A percentile compares a stretch with the other conserved stretches of the same genome.
These are phyloP conservation scores for Periglandula ipomoeae DNA, from an alignment of 2,329 filamentous ascomycete species.

Conservation along the genomic window DNA sequence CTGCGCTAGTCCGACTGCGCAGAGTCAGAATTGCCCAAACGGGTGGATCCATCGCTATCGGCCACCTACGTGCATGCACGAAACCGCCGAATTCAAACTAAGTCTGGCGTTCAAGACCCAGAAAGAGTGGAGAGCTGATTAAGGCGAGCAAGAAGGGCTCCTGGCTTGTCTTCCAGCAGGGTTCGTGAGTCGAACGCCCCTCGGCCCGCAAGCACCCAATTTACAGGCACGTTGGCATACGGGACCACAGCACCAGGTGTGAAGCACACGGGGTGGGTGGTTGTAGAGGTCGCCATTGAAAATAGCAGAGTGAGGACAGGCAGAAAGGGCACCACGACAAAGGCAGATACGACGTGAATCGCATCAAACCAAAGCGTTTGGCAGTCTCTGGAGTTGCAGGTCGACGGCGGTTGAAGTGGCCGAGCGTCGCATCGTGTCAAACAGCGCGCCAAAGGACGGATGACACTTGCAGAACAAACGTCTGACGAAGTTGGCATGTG, in stretches of 20 bases:
- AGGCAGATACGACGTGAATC: not conserved
- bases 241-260: too few species aligned
- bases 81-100: not conserved
- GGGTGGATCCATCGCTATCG: not conserved
- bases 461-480: not conserved
- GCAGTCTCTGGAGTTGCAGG: not conserved
- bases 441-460: not conserved
- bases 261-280: too few species aligned
- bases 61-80: not conserved
- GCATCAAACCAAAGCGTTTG: not conserved
- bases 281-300: not conserved
- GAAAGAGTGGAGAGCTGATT: not conserved
- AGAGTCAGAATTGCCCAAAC: not conserved
- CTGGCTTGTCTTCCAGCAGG: slow-evolving; percentile 1
- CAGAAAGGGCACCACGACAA: too few species aligned
- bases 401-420: not conserved
- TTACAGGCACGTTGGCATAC: not conserved
- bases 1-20: not conserved
- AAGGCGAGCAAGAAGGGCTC: not conserved
- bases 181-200: slow-evolving; percentile 8
- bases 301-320: too few species aligned
- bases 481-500: slow-evolving; percentile 6
- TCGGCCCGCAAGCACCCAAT: slow-evolving; percentile 2
- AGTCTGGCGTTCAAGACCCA: not conserved
- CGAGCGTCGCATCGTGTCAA: not conserved